Conservation (phyloP, 208 protist species). For the Spongospora subterranea region DNA sequence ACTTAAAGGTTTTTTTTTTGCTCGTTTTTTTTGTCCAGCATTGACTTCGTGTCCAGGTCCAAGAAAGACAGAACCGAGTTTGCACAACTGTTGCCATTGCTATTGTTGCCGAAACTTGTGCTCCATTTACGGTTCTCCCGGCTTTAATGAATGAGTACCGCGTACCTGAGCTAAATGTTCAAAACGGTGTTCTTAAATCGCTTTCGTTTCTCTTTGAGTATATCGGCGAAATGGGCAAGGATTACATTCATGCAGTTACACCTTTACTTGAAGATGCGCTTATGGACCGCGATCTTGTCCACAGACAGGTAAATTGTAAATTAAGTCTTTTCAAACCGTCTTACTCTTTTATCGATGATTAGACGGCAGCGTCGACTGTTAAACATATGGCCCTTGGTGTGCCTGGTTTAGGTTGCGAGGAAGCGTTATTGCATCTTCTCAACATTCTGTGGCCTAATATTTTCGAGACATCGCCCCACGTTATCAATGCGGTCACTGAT, state of each 20-base stretch:
- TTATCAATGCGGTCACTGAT: slow-evolving; percentile 95
- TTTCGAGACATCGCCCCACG: slow-evolving; percentile 97
- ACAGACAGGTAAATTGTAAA: slow-evolving; percentile 72
- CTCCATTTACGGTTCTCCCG: slow-evolving; percentile 97
- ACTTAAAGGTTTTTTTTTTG: slow-evolving; percentile 85
- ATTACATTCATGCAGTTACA: slow-evolving; percentile 97
- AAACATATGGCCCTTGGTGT: slow-evolving; percentile 89
- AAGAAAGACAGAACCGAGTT: slow-evolving; percentile 98
- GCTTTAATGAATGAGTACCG: slow-evolving; percentile 99
- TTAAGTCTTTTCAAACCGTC: neutral
- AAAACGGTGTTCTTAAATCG: slow-evolving; percentile 93
- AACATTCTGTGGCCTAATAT: slow-evolving; percentile 99
- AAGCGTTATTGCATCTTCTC: slow-evolving; percentile 95
- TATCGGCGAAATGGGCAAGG: slow-evolving; percentile 94
- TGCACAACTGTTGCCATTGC: slow-evolving; percentile 99
- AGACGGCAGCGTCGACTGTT: slow-evolving; percentile 95
- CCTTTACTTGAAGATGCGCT: slow-evolving; percentile 97
- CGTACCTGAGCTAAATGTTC: slow-evolving; percentile 94
- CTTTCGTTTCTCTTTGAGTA: slow-evolving; percentile 99
- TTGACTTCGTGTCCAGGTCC: slow-evolving; percentile 75
- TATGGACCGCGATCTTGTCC: slow-evolving; percentile 96
- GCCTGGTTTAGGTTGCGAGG: slow-evolving; percentile 82
- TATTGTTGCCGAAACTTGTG: slow-evolving; percentile 97
- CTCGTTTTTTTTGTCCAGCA: neutral
- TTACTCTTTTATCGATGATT: slow-evolving; percentile 71